Conservation (phyloP, 169 alveolate species). For the Cryptosporidium muris region DNA sequence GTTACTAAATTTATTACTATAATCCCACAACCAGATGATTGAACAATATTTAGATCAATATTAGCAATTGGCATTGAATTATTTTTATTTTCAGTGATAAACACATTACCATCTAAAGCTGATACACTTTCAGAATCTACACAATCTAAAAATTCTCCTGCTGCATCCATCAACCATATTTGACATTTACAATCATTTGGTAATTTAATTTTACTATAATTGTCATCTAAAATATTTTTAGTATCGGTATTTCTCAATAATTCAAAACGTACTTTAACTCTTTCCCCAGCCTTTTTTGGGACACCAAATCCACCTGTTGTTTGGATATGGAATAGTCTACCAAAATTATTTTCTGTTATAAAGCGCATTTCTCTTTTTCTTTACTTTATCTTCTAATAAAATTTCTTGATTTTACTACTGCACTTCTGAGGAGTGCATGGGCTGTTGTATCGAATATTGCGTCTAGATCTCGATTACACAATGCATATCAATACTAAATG, state of each 20-base stretch:
- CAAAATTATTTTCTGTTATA: slow-evolving; percentile 45
- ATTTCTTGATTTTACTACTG: not conserved
- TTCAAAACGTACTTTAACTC: slow-evolving; percentile 36
- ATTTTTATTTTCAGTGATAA: slow-evolving; percentile 23
- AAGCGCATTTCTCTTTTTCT: not conserved
- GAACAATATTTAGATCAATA: slow-evolving; percentile 39
- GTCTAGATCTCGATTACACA: not conserved
- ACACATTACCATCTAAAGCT: slow-evolving; percentile 30
- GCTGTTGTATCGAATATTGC: not conserved
- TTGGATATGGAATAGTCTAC: slow-evolving; percentile 29
- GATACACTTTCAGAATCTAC: slow-evolving; percentile 11
- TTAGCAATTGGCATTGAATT: slow-evolving; percentile 49
- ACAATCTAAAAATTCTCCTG: slow-evolving; percentile 61
- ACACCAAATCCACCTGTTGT: slow-evolving; percentile 34
- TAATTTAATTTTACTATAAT: slow-evolving; percentile 2
- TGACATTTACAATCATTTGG: slow-evolving; percentile 43
- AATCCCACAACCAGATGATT: slow-evolving; percentile 55
- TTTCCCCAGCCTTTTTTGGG: slow-evolving; percentile 61
- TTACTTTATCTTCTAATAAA: not conserved
- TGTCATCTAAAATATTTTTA: not conserved
- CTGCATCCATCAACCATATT: slow-evolving; percentile 63
- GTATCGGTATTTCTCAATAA: not conserved
- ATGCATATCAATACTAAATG: not conserved
- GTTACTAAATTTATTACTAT: slow-evolving; percentile 35
- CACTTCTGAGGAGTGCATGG: not conserved